Evolutionary conservation across 495 filamentous ascomycete species (phyloP).

Genomic region (Aspergillus saccharolyticus): DNA sequence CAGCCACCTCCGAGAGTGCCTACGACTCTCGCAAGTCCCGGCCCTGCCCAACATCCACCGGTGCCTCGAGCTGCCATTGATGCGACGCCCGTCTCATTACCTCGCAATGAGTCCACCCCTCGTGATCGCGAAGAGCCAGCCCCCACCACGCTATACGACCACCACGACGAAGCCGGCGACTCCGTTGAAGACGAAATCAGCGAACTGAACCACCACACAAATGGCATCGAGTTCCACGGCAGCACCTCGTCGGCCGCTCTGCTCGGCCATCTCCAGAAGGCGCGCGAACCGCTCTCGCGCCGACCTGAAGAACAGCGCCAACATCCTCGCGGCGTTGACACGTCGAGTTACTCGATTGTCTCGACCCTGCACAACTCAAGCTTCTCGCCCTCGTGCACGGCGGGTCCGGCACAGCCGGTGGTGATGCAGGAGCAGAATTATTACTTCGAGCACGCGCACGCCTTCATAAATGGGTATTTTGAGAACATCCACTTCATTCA

Average conservation of each 20-base stretch:
- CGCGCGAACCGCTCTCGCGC: slow-evolving; percentile 22
- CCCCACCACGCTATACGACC: slow-evolving; percentile 14
- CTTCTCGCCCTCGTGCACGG: slow-evolving; percentile 30
- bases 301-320: slow-evolving; percentile 13
- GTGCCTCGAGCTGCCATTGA: slow-evolving; percentile 12
- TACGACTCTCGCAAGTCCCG: not conserved
- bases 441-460: slow-evolving; percentile 38
- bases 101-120: slow-evolving; percentile 22
- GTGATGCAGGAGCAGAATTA: slow-evolving; percentile 31
- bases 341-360: slow-evolving; percentile 28
- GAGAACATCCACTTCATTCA: slow-evolving; percentile 41
- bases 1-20: slow-evolving; percentile 9
- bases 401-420: slow-evolving; percentile 21
- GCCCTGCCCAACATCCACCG: not conserved
- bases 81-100: slow-evolving; percentile 31
- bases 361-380: slow-evolving; percentile 37
- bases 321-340: not conserved
- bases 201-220: slow-evolving; percentile 38
- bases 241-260: slow-evolving; percentile 36
- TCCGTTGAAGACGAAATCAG: slow-evolving; percentile 30
- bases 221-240: slow-evolving; percentile 38
- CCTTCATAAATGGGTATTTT: slow-evolving; percentile 42
- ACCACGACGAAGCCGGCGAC: slow-evolving; percentile 25
- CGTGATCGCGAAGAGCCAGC: slow-evolving; percentile 15
- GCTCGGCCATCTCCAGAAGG: slow-evolving; percentile 31